Evolutionary conservation across 352 stramenopile species (phyloP), one percentile per base, ranked within the genome.

Genomic region (Globisporangium alternatum): DNA sequence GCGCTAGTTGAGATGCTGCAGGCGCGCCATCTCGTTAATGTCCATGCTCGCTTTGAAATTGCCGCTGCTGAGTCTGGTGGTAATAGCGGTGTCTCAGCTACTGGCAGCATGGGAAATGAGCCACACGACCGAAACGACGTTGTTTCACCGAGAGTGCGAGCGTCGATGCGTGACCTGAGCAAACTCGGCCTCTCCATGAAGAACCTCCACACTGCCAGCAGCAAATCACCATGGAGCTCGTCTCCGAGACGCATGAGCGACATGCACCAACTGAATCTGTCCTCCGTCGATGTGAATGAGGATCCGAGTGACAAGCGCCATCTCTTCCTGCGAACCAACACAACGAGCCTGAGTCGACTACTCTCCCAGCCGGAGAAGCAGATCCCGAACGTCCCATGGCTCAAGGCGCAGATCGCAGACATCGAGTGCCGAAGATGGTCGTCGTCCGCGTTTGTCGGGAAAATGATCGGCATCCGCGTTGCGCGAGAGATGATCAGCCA

Each of bases 1-100:
- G 83, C 86, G 56, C 72, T 95, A 25, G 74, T 95, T 8, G 81
- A 93, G 39, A 95, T 95, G 86, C 75, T 95, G 10, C 84, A 95
- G 68, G 86, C 86, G 17, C 83, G 84, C 13, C 86, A 93, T 55
- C 62, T 95, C 13, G 65, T 95, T 6, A 91, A 93, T 35, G 60
- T 90, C 6, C 86, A 95, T 52, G 80, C 84, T 21, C 83, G 81
- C 21, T 70, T 79, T 53, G 84, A 93, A 47, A 73, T 86, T 28
- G 74, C 74, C 21, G 71, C 72, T 49, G 44, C 78, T 8, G 79
- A 81, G 67, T 44, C 47, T 22, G 35, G 58, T 33, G 51, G 30
- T 13, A 43, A 48, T 22, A 68, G 21, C 3, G 31, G 22, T 2
- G 8, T 21, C 35, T 17, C n/a, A 15, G 25, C 44, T 17, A 22